Base-by-base conservation (phyloP, 495 filamentous ascomycete genomes). In the Chaetomium cochliodes region DNA sequence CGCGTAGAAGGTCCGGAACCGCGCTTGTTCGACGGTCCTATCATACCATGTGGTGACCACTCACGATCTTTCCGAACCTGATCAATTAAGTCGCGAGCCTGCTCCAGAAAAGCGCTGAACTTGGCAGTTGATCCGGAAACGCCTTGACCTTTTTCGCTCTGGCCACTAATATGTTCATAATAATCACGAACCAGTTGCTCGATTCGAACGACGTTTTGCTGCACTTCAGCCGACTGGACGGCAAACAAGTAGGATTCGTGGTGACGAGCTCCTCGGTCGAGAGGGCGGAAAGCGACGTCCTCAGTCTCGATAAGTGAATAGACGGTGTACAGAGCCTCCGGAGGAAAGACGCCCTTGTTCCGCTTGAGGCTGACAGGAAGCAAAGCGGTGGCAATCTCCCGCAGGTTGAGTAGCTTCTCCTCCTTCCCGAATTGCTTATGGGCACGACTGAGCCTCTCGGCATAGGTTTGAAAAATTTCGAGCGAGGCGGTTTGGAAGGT, bases 1-100 rank as follows among this genome's bases (percentile, higher is more conserved):
- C 53, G 26, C 39, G 47, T 66, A 61, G 71, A 12, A 16, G 26
- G 30, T 28, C 22, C 26, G 5, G 62, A 3, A 26, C 39, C 62
- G 64, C 77, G 65, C 42, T 73, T 68, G 60, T 74, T 78, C 50
- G 56, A 73, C 44, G 77, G 83, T 9, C 70, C 79, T 75, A 74
- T 80, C 78, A 77, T 82, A 33, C 84, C 85, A 67, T 80, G 80
- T 0, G 78, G 70, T 3, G 86, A 88, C 61, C 87, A 85, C 5
- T 82, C 75, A 13, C 92, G 86, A 26, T 74, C 73, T 60, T 81
- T 77, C 56, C 93, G 84, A 73, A 87, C 92, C n/a, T 77, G 68
- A 51, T 84, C 80, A 58, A 98, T 89, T 25, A 90, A 70, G 6
- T 74, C 73, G 50, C 82, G 86, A 37, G 89, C 89, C 62, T 90